A percentile compares a stretch with the other conserved stretches of the same genome.
Conservation (phyloP, 768 basidiomycete genomes). For the Dacryopinax primogenitus region DNA sequence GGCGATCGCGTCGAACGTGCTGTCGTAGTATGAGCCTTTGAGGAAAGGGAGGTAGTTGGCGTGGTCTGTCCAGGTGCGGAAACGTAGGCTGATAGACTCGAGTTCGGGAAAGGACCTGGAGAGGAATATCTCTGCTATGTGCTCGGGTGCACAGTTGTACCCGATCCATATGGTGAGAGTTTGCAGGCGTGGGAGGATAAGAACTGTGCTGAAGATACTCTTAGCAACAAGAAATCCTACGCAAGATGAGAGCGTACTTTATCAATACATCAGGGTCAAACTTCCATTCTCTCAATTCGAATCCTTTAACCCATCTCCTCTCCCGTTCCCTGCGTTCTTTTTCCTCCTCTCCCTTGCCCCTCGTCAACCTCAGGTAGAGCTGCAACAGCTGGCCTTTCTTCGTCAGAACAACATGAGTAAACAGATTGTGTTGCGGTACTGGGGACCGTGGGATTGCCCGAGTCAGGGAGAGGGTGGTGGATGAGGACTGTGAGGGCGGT, state of each 20-base stretch:
- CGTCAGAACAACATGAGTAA: slow-evolving; percentile 42
- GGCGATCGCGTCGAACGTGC: slow-evolving; percentile 46
- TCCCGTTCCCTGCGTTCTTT: slow-evolving; percentile 19
- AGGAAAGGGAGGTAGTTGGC: slow-evolving; percentile 33
- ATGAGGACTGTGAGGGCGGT: slow-evolving; percentile 35
- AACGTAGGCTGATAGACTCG: slow-evolving; percentile 48
- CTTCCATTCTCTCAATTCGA: slow-evolving; percentile 49
- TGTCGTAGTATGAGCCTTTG: slow-evolving; percentile 73
- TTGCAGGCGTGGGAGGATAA: slow-evolving; percentile 39
- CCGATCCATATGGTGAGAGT: slow-evolving; percentile 56
- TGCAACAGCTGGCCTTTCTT: slow-evolving; percentile 40
- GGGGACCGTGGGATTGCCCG: slow-evolving; percentile 50
- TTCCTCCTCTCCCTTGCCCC: slow-evolving; percentile 11
- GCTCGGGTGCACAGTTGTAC: slow-evolving; percentile 68
- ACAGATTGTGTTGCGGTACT: slow-evolving; percentile 46
- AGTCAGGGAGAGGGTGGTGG: slow-evolving; percentile 44
- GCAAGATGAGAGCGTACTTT: slow-evolving; percentile 28
- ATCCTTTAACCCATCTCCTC: slow-evolving; percentile 34
- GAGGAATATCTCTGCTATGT: slow-evolving; percentile 55
- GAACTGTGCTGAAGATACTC: slow-evolving; percentile 32
- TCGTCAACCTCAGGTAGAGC: slow-evolving; percentile 44
- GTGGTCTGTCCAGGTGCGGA: slow-evolving; percentile 53
- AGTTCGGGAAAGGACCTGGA: slow-evolving; percentile 36
- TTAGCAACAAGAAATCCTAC: slow-evolving; percentile 1
- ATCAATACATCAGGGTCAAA: slow-evolving; percentile 64